phyloP scores from a whole-genome alignment of 139 green algal genomes.

The Volvox africanus region DNA sequence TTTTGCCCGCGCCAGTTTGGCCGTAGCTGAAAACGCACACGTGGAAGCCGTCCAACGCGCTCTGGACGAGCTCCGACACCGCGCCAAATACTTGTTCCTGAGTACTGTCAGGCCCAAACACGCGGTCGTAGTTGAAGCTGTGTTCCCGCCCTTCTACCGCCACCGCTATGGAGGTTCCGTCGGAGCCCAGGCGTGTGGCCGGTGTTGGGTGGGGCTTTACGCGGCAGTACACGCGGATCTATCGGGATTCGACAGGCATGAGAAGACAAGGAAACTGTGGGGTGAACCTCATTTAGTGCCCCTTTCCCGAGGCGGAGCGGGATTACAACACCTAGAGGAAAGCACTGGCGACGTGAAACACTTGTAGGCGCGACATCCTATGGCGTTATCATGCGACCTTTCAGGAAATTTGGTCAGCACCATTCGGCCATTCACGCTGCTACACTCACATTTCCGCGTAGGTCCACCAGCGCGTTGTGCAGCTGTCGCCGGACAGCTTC shows the following conservation, averaged over 20 bases:
- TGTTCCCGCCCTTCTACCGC: slow-evolving; percentile 78
- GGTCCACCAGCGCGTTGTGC: slow-evolving; percentile 91
- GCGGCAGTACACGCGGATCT: slow-evolving; percentile 94
- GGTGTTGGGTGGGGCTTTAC: slow-evolving; percentile 69
- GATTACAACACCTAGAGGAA: too few species aligned
- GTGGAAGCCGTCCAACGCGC: slow-evolving; percentile 96
- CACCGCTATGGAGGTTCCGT: slow-evolving; percentile 70
- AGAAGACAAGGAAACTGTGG: too few species aligned
- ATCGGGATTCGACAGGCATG: too few species aligned
- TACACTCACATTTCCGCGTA: slow-evolving; percentile 84
- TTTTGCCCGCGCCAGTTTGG: slow-evolving; percentile 98
- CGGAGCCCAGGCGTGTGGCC: slow-evolving; percentile 62
- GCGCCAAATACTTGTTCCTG: slow-evolving; percentile 87
- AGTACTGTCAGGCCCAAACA: slow-evolving; percentile 65
- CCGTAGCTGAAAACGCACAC: slow-evolving; percentile 99
- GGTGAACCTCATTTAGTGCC: too few species aligned
- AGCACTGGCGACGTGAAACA: too few species aligned
- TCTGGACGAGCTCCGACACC: slow-evolving; percentile 95
- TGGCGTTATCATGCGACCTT: too few species aligned
- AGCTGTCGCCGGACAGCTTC: slow-evolving; percentile 75
- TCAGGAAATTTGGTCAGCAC: too few species aligned
- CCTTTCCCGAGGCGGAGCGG: too few species aligned
- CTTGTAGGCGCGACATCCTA: too few species aligned
- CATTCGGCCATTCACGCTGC: not conserved
- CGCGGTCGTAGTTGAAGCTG: slow-evolving; percentile 82